phyloP scores from a whole-genome alignment of 139 green algal genomes.

The Chlorella ohadii region DNA sequence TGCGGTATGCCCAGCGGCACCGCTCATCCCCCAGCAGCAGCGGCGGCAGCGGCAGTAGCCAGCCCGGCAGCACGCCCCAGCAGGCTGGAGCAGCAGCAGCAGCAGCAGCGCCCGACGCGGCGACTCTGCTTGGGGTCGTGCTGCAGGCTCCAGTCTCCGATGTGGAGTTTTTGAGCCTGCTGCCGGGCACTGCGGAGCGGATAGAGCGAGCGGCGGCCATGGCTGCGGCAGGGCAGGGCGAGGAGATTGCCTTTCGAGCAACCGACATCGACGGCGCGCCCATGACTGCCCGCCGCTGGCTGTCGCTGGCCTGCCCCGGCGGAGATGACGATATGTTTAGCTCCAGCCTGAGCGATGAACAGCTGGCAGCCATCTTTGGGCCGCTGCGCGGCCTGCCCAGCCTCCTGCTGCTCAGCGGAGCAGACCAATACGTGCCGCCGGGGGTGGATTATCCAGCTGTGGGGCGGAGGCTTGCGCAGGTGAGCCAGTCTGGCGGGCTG shows the following conservation, averaged over 20 bases:
- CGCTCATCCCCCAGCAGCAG: not conserved
- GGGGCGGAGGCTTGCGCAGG: conserved; percentile 29
- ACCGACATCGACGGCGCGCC: conserved; percentile 45
- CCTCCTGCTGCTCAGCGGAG: conserved; percentile 57
- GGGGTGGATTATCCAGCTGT: conserved; percentile 1
- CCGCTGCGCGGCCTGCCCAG: conserved; percentile 43
- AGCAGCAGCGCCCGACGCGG: not conserved
- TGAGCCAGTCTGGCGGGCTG: not conserved
- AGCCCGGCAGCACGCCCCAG: not conserved
- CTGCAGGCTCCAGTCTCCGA: conserved; percentile 74
- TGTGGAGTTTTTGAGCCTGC: conserved; percentile 52
- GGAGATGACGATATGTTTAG: conserved; percentile 83
- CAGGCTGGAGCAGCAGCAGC: not conserved
- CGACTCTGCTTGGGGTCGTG: conserved; percentile 49
- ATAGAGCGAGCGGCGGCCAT: conserved; percentile 42
- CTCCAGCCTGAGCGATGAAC: conserved; percentile 36
- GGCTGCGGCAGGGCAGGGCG: conserved; percentile 43
- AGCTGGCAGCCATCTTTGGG: conserved; percentile 15
- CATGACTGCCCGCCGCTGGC: conserved; percentile 55
- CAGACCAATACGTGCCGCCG: conserved; percentile 62
- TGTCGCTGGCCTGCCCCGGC: conserved; percentile 35
- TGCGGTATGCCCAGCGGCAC: conserved; percentile 55
- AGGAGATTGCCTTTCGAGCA: conserved; percentile 54
- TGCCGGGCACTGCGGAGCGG: conserved; percentile 28
- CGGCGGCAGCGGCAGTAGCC: not conserved